Evolutionary conservation across 2,329 filamentous ascomycete species (phyloP).

Genomic region (Aspergillus fumigatus): DNA sequence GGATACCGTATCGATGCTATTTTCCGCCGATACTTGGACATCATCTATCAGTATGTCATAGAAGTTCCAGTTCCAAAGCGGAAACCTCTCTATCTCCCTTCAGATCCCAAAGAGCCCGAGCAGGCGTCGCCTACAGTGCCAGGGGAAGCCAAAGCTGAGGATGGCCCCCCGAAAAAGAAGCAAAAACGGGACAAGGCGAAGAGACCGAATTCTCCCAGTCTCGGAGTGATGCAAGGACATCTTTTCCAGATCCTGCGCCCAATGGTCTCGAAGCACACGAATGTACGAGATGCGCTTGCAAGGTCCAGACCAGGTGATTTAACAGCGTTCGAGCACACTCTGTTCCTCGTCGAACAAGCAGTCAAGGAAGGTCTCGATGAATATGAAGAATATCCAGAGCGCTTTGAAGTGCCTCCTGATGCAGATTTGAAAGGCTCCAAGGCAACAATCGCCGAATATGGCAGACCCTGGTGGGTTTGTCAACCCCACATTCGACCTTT

Average conservation of each 20-base stretch:
- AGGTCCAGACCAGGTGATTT: constrained; percentile 66
- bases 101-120: constrained; percentile 36
- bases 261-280: constrained; percentile 72
- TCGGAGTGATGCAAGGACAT: constrained; percentile 81
- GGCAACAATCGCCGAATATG: constrained; percentile 66
- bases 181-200: constrained; percentile 43
- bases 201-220: constrained; percentile 57
- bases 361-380: constrained; percentile 69
- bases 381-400: constrained; percentile 48
- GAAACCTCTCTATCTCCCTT: constrained; percentile 67
- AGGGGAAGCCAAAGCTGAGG: constrained; percentile 39
- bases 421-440: constrained; percentile 41
- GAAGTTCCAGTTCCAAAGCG: constrained; percentile 60
- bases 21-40: constrained; percentile 82
- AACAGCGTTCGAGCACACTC: constrained; percentile 68
- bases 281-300: constrained; percentile 81
- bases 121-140: constrained; percentile 15
- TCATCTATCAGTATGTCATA: constrained; percentile 74
- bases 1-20: constrained; percentile 89
- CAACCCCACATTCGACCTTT: constrained; percentile 83
- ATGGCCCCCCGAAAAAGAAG: constrained; percentile 47
- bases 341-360: constrained; percentile 68
- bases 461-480: constrained; percentile 82
- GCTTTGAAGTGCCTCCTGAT: constrained; percentile 31
- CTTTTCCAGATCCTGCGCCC: constrained; percentile 87